These are phyloP conservation scores for Diatrype stigma DNA, from an alignment of 2,329 filamentous ascomycete genomes.

Conservation along the genomic window DNA sequence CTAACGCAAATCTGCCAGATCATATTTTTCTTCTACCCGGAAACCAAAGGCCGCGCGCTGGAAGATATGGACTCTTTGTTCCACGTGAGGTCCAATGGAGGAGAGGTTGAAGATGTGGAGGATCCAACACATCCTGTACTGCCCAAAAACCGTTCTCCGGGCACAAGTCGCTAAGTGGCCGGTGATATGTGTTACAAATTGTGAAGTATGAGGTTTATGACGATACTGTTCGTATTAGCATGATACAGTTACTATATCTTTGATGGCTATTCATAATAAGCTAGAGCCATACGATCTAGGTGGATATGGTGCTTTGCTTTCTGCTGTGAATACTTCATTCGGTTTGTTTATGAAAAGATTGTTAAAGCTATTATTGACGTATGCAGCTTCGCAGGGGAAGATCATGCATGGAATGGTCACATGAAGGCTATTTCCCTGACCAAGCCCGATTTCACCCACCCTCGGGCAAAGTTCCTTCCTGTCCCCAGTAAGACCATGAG, in stretches of 20 bases:
- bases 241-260: too few species aligned
- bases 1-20: slow-evolving; percentile 13
- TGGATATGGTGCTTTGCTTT: too few species aligned
- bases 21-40: slow-evolving; percentile 24
- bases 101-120: not conserved
- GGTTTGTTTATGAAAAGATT: too few species aligned
- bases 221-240: too few species aligned
- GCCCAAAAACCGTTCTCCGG: not conserved
- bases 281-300: too few species aligned
- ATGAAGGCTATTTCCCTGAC: slow-evolving; percentile 22
- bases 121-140: not conserved
- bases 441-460: slow-evolving; percentile 37
- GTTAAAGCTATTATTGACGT: too few species aligned
- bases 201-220: too few species aligned
- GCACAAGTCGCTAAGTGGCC: not conserved
- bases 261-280: too few species aligned
- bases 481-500: slow-evolving; percentile 32
- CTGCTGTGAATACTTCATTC: too few species aligned
- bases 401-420: not conserved
- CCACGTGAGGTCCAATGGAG: not conserved
- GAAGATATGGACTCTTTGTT: slow-evolving; percentile 26
- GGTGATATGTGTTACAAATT: not conserved
- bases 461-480: slow-evolving; percentile 37
- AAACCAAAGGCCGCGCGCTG: slow-evolving; percentile 22
- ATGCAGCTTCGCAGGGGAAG: too few species aligned